Percentiles rank a stretch among this genome's conserved stretches.
These are phyloP conservation scores for Juncus effusus DNA, from an alignment of 176 grass and related monocot species.

Conservation along the genomic window DNA sequence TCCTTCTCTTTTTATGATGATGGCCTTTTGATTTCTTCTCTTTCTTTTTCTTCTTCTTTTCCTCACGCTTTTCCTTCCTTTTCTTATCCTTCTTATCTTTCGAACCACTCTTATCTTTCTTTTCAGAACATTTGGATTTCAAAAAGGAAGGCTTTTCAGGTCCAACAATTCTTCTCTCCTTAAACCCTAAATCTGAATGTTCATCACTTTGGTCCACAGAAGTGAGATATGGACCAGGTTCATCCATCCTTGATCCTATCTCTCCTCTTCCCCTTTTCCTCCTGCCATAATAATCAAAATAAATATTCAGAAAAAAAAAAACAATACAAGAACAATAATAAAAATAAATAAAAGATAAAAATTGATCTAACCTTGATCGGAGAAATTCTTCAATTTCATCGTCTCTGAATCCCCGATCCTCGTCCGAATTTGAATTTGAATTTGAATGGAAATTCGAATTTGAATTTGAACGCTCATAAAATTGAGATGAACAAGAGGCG, in stretches of 20 bases:
- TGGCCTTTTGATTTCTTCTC: slow-evolving; percentile 59
- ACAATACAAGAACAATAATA: background rate
- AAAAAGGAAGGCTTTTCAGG: slow-evolving; percentile 61
- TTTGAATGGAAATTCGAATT: background rate
- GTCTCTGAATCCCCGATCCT: slow-evolving; percentile 46
- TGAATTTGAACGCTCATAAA: background rate
- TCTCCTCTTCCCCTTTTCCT: slow-evolving; percentile 75
- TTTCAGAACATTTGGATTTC: slow-evolving; percentile 35
- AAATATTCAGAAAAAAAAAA: slow-evolving; percentile 6
- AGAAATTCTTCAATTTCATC: slow-evolving; percentile 83
- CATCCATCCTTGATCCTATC: slow-evolving; percentile 86
- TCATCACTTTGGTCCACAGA: slow-evolving; percentile 18
- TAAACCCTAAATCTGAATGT: slow-evolving; percentile 34
- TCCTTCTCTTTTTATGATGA: slow-evolving; percentile 50
- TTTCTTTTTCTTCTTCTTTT: slow-evolving; percentile 46
- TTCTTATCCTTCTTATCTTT: slow-evolving; percentile 34
- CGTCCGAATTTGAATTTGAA: slow-evolving; percentile 40
- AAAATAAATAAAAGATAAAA: background rate
- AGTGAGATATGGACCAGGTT: slow-evolving; percentile 63
- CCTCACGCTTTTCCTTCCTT: slow-evolving; percentile 36
- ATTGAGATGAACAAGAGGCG: slow-evolving; percentile 24
- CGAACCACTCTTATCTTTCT: slow-evolving; percentile 21
- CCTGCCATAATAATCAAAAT: slow-evolving; percentile 39
- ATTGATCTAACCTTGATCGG: slow-evolving; percentile 62
- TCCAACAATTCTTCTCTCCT: slow-evolving; percentile 48